phyloP scores from a whole-genome alignment of 768 basidiomycete species.

The Tylopilus felleus region DNA sequence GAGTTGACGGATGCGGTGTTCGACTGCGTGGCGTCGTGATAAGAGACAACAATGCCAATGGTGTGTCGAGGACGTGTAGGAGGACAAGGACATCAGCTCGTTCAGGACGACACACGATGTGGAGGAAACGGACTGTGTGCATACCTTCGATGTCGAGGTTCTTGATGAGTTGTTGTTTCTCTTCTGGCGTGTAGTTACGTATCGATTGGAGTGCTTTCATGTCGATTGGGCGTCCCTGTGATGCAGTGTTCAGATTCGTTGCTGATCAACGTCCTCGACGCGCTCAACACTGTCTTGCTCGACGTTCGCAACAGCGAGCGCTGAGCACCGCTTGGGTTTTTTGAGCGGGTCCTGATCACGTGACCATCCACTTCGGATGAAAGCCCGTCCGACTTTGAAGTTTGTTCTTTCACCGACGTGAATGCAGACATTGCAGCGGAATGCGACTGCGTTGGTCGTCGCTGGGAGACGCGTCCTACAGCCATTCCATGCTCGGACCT shows the following conservation, averaged over 20 bases:
- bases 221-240: neutral
- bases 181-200: constrained; percentile 53
- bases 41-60: neutral
- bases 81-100: neutral
- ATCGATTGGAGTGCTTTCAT: constrained; percentile 24
- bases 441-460: constrained; percentile 11
- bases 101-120: neutral
- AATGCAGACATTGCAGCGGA: constrained; percentile 8
- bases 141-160: constrained; percentile 81
- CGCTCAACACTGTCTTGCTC: neutral
- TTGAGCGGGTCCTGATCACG: neutral
- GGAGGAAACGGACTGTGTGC: constrained; percentile 3
- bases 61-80: neutral
- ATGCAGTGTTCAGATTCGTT: neutral
- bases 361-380: neutral
- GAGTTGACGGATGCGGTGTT: constrained; percentile 71
- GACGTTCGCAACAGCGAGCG: neutral
- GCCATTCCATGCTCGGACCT: constrained; percentile 8
- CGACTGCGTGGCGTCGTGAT: constrained; percentile 41
- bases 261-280: neutral
- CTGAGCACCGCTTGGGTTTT: neutral
- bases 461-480: constrained; percentile 18
- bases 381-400: neutral
- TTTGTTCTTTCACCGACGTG: neutral
- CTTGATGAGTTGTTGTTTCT: constrained; percentile 69